phyloP scores from a whole-genome alignment of 495 filamentous ascomycete genomes.

The Hypoxylon perforatum region DNA sequence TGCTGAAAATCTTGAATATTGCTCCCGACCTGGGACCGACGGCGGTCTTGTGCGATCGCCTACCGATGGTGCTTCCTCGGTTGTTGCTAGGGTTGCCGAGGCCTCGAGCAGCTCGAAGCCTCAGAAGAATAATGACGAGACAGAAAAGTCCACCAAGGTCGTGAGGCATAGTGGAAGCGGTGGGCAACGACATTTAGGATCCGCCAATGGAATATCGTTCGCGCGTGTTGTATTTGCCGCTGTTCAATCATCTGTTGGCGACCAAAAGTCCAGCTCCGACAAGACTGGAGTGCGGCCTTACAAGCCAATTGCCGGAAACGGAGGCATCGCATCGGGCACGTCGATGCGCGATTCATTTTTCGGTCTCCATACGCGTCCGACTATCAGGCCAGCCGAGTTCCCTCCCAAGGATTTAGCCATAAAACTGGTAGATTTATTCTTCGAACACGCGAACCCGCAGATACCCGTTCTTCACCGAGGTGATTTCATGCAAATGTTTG shows the following conservation, averaged over 20 bases:
- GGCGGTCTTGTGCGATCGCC: slow-evolving; percentile 56
- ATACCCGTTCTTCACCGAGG: slow-evolving; percentile 89
- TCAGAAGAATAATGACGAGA: slow-evolving; percentile 66
- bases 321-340: slow-evolving; percentile 61
- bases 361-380: slow-evolving; percentile 88
- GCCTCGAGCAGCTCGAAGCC: slow-evolving; percentile 40
- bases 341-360: slow-evolving; percentile 96
- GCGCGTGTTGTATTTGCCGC: slow-evolving; percentile 94
- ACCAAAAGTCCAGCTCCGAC: slow-evolving; percentile 67
- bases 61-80: slow-evolving; percentile 46
- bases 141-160: slow-evolving; percentile 75
- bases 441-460: slow-evolving; percentile 95
- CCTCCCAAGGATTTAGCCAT: slow-evolving; percentile 78
- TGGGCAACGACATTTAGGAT: slow-evolving; percentile 82
- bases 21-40: slow-evolving; percentile 62
- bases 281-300: slow-evolving; percentile 60
- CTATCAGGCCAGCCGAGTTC: slow-evolving; percentile 85
- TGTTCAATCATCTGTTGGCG: slow-evolving; percentile 85
- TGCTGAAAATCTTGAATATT: slow-evolving; percentile 81
- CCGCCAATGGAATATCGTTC: slow-evolving; percentile 92
- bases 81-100: slow-evolving; percentile 39
- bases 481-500: slow-evolving; percentile 87
- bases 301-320: slow-evolving; percentile 47
- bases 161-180: slow-evolving; percentile 81
- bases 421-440: slow-evolving; percentile 83